A percentile compares a stretch with the other conserved stretches of the same genome.
Conservation (phyloP, 2,329 filamentous ascomycete species). For the Aspergillus intermedius region DNA sequence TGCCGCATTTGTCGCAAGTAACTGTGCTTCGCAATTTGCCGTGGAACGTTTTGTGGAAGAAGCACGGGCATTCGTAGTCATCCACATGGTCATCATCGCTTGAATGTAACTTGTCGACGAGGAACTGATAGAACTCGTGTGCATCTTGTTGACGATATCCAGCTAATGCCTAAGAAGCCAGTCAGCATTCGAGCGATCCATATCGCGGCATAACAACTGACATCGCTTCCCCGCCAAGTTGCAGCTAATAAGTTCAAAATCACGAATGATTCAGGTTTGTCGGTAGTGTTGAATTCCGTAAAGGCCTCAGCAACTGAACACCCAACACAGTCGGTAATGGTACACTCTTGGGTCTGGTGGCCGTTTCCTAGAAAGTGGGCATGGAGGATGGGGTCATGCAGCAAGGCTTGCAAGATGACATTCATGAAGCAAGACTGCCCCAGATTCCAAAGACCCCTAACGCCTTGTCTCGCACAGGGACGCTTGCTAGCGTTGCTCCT, state of each 20-base stretch:
- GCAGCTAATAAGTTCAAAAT: constrained; percentile 82
- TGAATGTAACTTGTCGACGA: constrained; percentile 84
- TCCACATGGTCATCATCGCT: constrained; percentile 65
- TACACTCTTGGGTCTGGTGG: constrained; percentile 72
- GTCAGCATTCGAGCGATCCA: not conserved
- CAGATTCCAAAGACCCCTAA: constrained; percentile 92
- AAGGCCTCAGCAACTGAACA: constrained; percentile 59
- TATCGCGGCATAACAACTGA: constrained; percentile 41
- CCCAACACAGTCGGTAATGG: constrained; percentile 50
- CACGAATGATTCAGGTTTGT: constrained; percentile 76
- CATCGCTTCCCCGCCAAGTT: constrained; percentile 76
- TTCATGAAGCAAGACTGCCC: constrained; percentile 99
- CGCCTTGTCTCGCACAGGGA: constrained; percentile 77
- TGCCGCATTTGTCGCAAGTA: constrained; percentile 80
- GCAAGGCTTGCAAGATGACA: constrained; percentile 84
- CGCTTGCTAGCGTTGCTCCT: constrained; percentile 69
- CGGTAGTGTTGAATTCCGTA: constrained; percentile 55
- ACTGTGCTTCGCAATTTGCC: constrained; percentile 86
- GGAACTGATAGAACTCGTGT: constrained; percentile 93
- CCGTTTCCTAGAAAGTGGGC: constrained; percentile 91
- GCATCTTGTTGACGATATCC: constrained; percentile 95
- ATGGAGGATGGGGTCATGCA: constrained; percentile 86
- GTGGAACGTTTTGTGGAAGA: constrained; percentile 91
- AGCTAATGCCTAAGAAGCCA: constrained; percentile 55
- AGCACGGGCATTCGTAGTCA: constrained; percentile 65